Evolutionary conservation across 768 basidiomycete genomes (phyloP), one percentile per base, ranked within the genome.

Genomic region (Phlebiopsis gigantea): DNA sequence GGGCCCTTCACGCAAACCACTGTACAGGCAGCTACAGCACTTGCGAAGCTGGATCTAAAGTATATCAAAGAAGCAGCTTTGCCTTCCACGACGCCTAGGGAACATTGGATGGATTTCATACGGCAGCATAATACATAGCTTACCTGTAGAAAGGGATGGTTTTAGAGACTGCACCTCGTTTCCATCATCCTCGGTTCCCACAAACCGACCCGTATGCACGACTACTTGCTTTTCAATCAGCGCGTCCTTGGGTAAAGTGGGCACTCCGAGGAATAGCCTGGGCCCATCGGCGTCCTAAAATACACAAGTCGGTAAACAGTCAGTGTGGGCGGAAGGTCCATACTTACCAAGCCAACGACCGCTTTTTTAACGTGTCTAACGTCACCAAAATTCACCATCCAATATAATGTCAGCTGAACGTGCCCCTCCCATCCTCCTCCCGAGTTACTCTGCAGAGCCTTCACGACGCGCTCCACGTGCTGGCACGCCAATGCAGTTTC

Each of bases 401-500:
- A 97, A 62, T 87, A 88, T 17, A 93, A 68, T n/a, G 76, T 76
- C 30, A 80, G 72, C 57, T 90, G 89, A 1, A 75, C 68, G 68
- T 83, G 77, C 0, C 87, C 87, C 0, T 68, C 68, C 86, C 88
- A 88, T 22, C 75, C 75, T 28, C 79, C 79, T 15, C 80, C 81
- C 10, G 77, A 72, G 43, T 71, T 80, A 34, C 73, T 76, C 61
- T 77, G 72, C 24, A 95, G 70, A 0, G 86, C 87, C 4, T 77
- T 71, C 0, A 79, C 70, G 26, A 98, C 79, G 45, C 91, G 82
- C 8, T 76, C 68, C 1, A 85, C 84, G 67, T 99, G 97, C 64
- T 98, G 95, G 42, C 84, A 78, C 0, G 82, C 79, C 7, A 98
- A 75, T 1, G 89, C 87, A 1, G 82, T 77, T 71, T 98, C 92